Evolutionary conservation across 176 grass and related monocot species (phyloP).

Genomic region (Aegilops sharonensis): DNA sequence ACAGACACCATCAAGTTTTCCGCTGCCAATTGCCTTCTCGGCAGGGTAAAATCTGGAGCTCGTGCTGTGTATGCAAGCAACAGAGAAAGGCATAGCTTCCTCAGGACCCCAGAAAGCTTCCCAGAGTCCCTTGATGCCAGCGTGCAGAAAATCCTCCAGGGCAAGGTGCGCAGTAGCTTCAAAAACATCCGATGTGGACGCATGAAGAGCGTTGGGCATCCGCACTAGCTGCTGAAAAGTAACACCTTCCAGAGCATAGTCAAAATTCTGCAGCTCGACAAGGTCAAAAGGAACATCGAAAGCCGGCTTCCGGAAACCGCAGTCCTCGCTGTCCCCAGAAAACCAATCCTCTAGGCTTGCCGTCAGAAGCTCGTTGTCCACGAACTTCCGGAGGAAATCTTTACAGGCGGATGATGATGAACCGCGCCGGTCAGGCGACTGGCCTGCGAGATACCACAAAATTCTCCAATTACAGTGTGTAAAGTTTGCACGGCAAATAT

Average conservation of each 20-base stretch:
- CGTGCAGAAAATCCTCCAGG: slow-evolving; percentile 92
- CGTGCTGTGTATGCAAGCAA: slow-evolving; percentile 93
- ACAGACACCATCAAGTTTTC: slow-evolving; percentile 85
- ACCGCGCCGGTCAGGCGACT: slow-evolving; percentile 56
- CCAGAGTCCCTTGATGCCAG: slow-evolving; percentile 81
- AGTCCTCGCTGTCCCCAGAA: slow-evolving; percentile 55
- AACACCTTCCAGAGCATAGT: slow-evolving; percentile 84
- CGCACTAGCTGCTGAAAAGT: slow-evolving; percentile 87
- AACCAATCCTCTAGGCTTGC: slow-evolving; percentile 82
- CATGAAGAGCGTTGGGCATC: slow-evolving; percentile 87
- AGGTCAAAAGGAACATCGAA: slow-evolving; percentile 80
- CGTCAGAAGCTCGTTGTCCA: slow-evolving; percentile 84
- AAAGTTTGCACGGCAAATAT: not conserved
- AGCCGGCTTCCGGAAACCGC: slow-evolving; percentile 44
- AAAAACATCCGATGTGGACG: slow-evolving; percentile 70
- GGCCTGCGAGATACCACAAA: slow-evolving; percentile 31
- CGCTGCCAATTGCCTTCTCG: slow-evolving; percentile 81
- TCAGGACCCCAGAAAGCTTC: slow-evolving; percentile 90
- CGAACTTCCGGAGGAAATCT: slow-evolving; percentile 90
- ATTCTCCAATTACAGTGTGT: not conserved
- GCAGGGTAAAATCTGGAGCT: slow-evolving; percentile 90
- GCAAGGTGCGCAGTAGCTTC: slow-evolving; percentile 88
- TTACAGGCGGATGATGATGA: slow-evolving; percentile 78
- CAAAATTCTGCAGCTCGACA: slow-evolving; percentile 76
- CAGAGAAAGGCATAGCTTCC: slow-evolving; percentile 73